These are phyloP conservation scores for Vaccinium myrtillus DNA, from an alignment of 148 eudicot genomes.

Conservation along the genomic window DNA sequence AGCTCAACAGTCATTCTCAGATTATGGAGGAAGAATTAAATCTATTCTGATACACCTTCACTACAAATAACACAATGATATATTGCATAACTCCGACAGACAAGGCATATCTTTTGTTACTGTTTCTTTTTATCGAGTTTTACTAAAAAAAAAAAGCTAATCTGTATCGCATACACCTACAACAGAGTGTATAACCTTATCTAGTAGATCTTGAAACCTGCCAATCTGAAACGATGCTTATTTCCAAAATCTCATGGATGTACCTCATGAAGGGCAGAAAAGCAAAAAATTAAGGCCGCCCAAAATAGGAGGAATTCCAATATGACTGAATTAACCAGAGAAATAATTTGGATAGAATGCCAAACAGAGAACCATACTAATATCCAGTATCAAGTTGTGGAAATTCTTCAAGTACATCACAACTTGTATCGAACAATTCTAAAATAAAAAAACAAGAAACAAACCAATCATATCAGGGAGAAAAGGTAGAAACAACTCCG, in stretches of 20 bases:
- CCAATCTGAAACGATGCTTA: not conserved
- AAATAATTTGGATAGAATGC: not conserved
- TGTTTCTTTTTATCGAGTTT: not conserved
- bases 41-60: not conserved
- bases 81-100: not conserved
- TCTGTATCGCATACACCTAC: too few species aligned
- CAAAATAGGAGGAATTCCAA: not conserved
- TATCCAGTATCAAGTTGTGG: not conserved
- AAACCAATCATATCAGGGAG: not conserved
- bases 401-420: not conserved
- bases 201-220: not conserved
- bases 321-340: not conserved
- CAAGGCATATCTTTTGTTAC: not conserved
- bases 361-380: not conserved
- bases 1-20: not conserved
- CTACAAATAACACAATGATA: not conserved
- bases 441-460: not conserved
- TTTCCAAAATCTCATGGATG: not conserved
- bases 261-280: not conserved
- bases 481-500: not conserved
- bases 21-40: not conserved
- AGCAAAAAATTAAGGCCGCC: not conserved
- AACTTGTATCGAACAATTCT: not conserved
- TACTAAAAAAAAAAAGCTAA: not conserved
- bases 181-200: not conserved